A percentile compares a stretch with the other conserved stretches of the same genome.
phyloP scores from a whole-genome alignment of 1,284 basidiomycete species.

The Pterula multifida region DNA sequence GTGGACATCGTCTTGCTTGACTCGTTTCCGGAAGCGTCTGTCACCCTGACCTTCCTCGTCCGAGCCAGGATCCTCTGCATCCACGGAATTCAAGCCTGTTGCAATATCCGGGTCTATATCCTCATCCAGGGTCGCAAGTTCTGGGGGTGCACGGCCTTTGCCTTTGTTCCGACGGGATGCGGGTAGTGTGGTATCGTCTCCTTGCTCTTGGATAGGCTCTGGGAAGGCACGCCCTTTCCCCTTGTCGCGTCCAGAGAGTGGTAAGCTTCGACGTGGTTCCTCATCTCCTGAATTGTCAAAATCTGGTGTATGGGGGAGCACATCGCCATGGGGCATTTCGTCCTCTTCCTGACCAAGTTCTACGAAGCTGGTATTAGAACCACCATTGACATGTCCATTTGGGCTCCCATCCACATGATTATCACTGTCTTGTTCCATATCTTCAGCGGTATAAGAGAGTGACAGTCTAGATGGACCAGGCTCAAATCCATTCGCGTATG shows the following conservation, averaged over 20 bases:
- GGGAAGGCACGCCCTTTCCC: slow-evolving; percentile 22
- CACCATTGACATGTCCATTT: slow-evolving; percentile 11
- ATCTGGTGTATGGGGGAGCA: background rate
- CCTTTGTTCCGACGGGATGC: slow-evolving; percentile 16
- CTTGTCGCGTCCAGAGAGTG: slow-evolving; percentile 19
- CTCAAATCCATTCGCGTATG: slow-evolving; percentile 22
- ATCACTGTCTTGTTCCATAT: slow-evolving; percentile 18
- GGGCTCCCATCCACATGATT: slow-evolving; percentile 20
- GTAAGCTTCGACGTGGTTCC: slow-evolving; percentile 11
- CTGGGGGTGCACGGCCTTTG: slow-evolving; percentile 10
- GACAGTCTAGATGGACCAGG: slow-evolving; percentile 37
- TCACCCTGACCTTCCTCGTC: slow-evolving; percentile 23
- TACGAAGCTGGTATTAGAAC: slow-evolving; percentile 28
- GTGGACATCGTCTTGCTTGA: slow-evolving; percentile 9
- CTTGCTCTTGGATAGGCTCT: slow-evolving; percentile 3
- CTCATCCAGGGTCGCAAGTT: slow-evolving; percentile 14
- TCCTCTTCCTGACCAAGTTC: slow-evolving; percentile 35
- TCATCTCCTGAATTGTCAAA: slow-evolving; percentile 12
- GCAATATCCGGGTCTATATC: slow-evolving; percentile 45
- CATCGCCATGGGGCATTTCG: slow-evolving; percentile 18
- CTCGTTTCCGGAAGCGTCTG: slow-evolving; percentile 15
- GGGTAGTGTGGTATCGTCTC: background rate
- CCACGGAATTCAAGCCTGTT: slow-evolving; percentile 31
- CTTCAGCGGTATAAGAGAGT: slow-evolving; percentile 18
- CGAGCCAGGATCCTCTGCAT: slow-evolving; percentile 18